Base-by-base conservation (phyloP, 192 early-diverging fungal genomes). In the Umbelopsis ramanniana region DNA sequence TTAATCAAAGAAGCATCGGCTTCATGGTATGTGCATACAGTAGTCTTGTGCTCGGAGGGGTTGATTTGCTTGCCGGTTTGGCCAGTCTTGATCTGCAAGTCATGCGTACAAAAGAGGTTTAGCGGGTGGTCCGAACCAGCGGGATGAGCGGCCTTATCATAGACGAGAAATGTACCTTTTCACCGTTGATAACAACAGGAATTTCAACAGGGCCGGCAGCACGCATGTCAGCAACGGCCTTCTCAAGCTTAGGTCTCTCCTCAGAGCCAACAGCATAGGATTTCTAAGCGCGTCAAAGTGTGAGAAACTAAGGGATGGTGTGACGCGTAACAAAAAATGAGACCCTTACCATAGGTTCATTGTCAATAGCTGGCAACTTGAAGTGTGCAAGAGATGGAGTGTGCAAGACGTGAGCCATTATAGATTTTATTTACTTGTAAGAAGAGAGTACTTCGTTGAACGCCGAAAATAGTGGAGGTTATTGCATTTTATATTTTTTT, bases 181-280 rank as follows among this genome's bases (percentile, higher is more conserved):
- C 77, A 76, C 95, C 96, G 77, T 96, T 93, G 74, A 97, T 89
- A 54, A 97, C 80, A 70, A 89, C 73, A 24, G 96, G 96, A 67
- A 99, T 84, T 48, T 94, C 86, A 78, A 88, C 85, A 45, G 93
- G 89, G 35, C 76, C 88, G 72, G 89, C 70, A 70, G 81, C 75
- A 54, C 88, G 80, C 78, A 97, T 86, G 72, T 94, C 89, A 57
- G 87, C 83, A 38, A 99, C 77, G n/a, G 95, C 94, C 46, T 81
- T 85, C 77, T 90, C 78, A 43, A 99, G 89, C 68, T 88, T 86
- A 35, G 71, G 77, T 50, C 93, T 87, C 71, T 97, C 94, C 38
- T 77, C 66, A 70, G 89, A 91, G 68, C 91, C 91, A 19, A 92
- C 89, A 43, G 83, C 86, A 82, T 96, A 98, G 71, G 66, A 66